phyloP scores from a whole-genome alignment of 345 rosid genomes.

The Syzygium grande region DNA sequence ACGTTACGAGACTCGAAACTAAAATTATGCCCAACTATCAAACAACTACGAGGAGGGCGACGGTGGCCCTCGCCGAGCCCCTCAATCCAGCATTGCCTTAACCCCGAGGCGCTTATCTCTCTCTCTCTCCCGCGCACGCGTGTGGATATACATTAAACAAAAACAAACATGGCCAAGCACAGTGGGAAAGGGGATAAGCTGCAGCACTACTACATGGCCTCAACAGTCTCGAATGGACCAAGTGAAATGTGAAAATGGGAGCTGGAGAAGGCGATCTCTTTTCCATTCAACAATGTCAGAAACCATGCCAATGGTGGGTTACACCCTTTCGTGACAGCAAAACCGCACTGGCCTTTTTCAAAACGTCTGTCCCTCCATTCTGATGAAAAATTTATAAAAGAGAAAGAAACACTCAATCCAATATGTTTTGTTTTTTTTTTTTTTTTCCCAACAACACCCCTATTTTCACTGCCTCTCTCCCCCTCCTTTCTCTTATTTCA shows the following conservation, averaged over 20 bases:
- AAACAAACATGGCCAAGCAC: neutral
- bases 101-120: neutral
- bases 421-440: neutral
- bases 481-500: conserved; percentile 24
- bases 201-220: neutral
- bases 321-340: neutral
- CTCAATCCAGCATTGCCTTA: neutral
- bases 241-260: neutral
- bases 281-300: neutral
- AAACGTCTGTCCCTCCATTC: neutral
- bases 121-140: neutral
- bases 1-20: too few species aligned
- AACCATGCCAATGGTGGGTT: neutral
- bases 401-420: neutral
- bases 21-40: too few species aligned
- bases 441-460: neutral
- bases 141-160: neutral
- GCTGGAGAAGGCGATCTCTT: neutral
- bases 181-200: neutral
- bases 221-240: neutral
- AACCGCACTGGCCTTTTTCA: neutral
- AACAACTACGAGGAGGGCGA: too few species aligned
- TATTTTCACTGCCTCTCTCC: neutral
- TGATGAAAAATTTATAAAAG: neutral
- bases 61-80: neutral